These are phyloP conservation scores for Podila epicladia DNA, from an alignment of 192 early-diverging fungal genomes.

Conservation along the genomic window DNA sequence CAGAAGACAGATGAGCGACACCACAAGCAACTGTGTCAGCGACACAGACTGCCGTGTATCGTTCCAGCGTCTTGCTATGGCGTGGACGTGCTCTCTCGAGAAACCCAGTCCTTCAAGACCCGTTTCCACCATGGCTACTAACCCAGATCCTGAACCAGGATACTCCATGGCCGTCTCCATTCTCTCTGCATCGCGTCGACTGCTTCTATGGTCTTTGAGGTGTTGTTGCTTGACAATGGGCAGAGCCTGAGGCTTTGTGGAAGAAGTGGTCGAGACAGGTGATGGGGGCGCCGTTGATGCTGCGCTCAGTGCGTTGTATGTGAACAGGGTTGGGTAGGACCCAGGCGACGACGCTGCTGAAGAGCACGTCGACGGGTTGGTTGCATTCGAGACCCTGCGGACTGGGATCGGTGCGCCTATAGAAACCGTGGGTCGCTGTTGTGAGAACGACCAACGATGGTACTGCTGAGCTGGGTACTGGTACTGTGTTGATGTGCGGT, in stretches of 20 bases:
- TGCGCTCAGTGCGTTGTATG: neutral
- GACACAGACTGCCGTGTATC: neutral
- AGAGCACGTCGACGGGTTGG: slow-evolving; percentile 19
- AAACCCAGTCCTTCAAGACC: neutral
- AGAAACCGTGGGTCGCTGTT: slow-evolving; percentile 14
- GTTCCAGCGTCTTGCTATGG: too few relatives aligned
- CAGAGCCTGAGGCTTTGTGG: neutral
- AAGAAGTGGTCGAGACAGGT: neutral
- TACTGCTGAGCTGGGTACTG: neutral
- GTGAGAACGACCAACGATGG: neutral
- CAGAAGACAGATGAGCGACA: slow-evolving; percentile 21
- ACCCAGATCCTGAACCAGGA: too few relatives aligned
- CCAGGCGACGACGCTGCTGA: slow-evolving; percentile 17
- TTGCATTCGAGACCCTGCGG: slow-evolving; percentile 11
- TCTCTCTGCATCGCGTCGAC: too few relatives aligned
- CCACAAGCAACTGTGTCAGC: slow-evolving; percentile 2
- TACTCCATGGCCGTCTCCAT: too few relatives aligned
- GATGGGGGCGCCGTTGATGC: slow-evolving; percentile 1
- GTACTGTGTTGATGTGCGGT: neutral
- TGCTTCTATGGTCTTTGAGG: too few relatives aligned
- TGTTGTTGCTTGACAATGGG: too few relatives aligned
- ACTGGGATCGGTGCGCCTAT: slow-evolving; percentile 14
- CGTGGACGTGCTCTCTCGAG: neutral
- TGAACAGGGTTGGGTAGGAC: slow-evolving; percentile 25
- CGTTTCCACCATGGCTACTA: neutral